phyloP scores from a whole-genome alignment of 495 filamentous ascomycete genomes.

The Annulohypoxylon maeteangense region DNA sequence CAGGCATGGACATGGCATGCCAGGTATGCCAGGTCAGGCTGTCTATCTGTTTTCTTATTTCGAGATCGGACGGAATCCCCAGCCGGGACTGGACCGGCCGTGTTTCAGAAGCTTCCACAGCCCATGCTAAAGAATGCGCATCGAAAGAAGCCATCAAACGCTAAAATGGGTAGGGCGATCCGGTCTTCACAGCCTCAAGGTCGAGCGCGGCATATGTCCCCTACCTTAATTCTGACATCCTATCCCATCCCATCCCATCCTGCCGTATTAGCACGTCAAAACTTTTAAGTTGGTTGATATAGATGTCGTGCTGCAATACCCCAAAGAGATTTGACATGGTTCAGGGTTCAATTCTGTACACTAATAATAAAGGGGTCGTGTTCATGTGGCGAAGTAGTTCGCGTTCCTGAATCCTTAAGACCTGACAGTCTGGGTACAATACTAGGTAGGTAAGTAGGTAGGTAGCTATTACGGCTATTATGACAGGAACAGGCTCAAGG shows the following conservation, averaged over 20 bases:
- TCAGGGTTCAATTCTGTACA: slow-evolving; percentile 38
- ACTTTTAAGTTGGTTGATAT: slow-evolving; percentile 36
- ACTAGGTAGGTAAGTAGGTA: no score
- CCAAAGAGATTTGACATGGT: slow-evolving; percentile 41
- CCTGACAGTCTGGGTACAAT: slow-evolving; percentile 3
- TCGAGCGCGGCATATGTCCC: slow-evolving; percentile 30
- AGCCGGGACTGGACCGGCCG: slow-evolving; percentile 39
- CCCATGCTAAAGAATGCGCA: slow-evolving; percentile 43
- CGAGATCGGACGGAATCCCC: slow-evolving; percentile 43
- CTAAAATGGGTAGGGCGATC: slow-evolving; percentile 42
- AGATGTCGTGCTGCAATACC: slow-evolving; percentile 43
- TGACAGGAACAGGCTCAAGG: slow-evolving; percentile 22
- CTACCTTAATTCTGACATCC: slow-evolving; percentile 40
- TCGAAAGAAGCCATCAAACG: slow-evolving; percentile 43
- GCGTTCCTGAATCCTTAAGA: slow-evolving; percentile 41
- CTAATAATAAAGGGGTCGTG: slow-evolving; percentile 43
- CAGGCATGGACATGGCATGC: slow-evolving; percentile 11
- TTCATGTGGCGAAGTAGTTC: slow-evolving; percentile 39
- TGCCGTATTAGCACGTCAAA: slow-evolving; percentile 40
- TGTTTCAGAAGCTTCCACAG: slow-evolving; percentile 45
- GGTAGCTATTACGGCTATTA: background rate
- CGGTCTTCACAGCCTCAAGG: slow-evolving; percentile 34
- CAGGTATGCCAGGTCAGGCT: background rate
- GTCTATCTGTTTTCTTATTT: slow-evolving; percentile 20
- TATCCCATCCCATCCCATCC: background rate